Evolutionary conservation across 345 rosid species (phyloP), one percentile per base, ranked within the genome.

Genomic region (Odontarrhena argentea): DNA sequence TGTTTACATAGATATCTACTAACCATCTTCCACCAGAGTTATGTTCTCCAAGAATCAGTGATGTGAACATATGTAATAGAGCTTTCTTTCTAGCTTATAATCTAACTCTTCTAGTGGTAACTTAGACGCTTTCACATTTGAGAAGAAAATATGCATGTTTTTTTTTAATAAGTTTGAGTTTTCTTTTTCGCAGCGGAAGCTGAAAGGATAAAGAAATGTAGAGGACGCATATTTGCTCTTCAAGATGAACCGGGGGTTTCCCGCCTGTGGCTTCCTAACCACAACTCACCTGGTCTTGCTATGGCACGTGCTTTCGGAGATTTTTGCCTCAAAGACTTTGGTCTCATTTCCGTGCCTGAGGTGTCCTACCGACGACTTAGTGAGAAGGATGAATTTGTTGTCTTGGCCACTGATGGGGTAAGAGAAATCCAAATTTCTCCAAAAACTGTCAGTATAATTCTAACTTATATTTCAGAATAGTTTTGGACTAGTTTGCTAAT

Each of bases 271-370:
- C 82, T 95, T 37, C 99, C 99, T 55, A 84, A 95, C 79, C 76
- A 75, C 76, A 82, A 91, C 69, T 84, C 98, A 15, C 99, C 99
- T 57, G 99, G 99, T 50, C 90, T 95, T 7, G 99, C 99, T 46
- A 95, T 95, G 99, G 94, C 99, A 6, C 92, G 99, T 50, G 99
- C 99, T 51, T 87, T 95, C 62, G 98, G 99, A 69, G 98, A 95
- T 80, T 95, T 91, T 77, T 91, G 99, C 75, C 96, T 95, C 11
- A 86, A 89, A 74, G 92, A 95, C 71, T 95, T 69, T 64, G 99
- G 99, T 64, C 85, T 95, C 41, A 95, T 95, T 62, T 87, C 99
- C 15, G 92, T 95, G 68, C 96, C 99, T 50, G 96, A 95, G 8
- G 63, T 95, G 63, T 79, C 87, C 42, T 87, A 65, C 45, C 77